Evolutionary conservation across 768 basidiomycete genomes (phyloP).

Genomic region (Rubroboletus pulcherrimus): DNA sequence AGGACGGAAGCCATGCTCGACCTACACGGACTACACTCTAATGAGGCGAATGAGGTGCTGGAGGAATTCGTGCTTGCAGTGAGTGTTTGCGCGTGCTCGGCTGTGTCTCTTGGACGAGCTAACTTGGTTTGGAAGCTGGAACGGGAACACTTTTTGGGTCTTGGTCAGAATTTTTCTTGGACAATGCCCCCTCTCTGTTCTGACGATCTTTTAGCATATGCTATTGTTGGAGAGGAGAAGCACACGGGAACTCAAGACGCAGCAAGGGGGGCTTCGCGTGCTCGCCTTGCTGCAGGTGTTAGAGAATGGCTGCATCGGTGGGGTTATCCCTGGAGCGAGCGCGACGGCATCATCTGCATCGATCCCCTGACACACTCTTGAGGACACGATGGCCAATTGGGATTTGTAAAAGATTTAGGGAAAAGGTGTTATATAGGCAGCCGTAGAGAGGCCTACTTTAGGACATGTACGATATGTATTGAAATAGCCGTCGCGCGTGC

Average conservation of each 20-base stretch:
- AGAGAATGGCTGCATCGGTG: constrained; percentile 90
- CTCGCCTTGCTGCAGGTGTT: constrained; percentile 80
- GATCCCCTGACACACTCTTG: constrained; percentile 74
- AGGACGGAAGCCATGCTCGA: constrained; percentile 85
- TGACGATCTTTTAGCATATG: constrained; percentile 53
- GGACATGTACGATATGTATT: constrained; percentile 8
- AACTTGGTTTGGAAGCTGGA: constrained; percentile 56
- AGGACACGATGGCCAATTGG: constrained; percentile 1
- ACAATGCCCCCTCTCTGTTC: not conserved
- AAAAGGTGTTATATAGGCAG: not conserved
- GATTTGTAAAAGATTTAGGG: constrained; percentile 11
- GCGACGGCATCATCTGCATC: constrained; percentile 85
- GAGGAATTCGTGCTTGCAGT: constrained; percentile 87
- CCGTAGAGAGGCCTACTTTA: not conserved
- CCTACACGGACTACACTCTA: constrained; percentile 90
- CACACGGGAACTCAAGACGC: constrained; percentile 91
- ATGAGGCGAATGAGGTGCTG: constrained; percentile 87
- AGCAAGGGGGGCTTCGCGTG: constrained; percentile 75
- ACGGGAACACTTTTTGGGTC: constrained; percentile 80
- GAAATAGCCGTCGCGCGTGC: not conserved
- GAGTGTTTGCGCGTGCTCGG: constrained; percentile 33
- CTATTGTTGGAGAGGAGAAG: constrained; percentile 93
- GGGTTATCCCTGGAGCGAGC: constrained; percentile 95
- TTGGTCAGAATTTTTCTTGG: constrained; percentile 49
- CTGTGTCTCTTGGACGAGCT: constrained; percentile 7